These are phyloP conservation scores for Extremus antarcticus DNA, from an alignment of 495 filamentous ascomycete genomes.

Conservation along the genomic window DNA sequence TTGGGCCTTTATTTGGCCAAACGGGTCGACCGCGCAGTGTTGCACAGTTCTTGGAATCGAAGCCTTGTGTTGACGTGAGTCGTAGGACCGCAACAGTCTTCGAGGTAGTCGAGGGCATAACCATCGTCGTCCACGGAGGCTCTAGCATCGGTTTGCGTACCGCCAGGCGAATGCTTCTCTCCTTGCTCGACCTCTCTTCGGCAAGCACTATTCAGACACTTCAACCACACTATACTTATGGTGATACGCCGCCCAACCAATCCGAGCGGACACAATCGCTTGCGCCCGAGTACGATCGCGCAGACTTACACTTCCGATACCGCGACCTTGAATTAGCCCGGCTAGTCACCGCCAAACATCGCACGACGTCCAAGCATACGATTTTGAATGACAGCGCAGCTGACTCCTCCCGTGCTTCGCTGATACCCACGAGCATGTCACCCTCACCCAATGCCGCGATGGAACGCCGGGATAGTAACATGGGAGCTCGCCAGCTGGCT, in stretches of 20 bases:
- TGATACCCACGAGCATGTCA: too few relatives aligned
- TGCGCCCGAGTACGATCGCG: neutral
- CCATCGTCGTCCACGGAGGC: neutral
- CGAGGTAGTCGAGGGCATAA: neutral
- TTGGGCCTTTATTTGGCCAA: conserved; percentile 5
- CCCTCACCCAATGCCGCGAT: neutral
- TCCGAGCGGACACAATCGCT: neutral
- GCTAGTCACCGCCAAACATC: too few relatives aligned
- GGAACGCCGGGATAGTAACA: neutral
- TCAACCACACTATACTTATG: neutral
- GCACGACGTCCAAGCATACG: too few relatives aligned
- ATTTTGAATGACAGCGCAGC: too few relatives aligned
- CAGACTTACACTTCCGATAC: neutral
- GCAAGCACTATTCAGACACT: neutral
- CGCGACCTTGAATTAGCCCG: neutral
- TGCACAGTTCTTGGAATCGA: neutral
- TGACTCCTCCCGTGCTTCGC: too few relatives aligned
- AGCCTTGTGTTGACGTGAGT: neutral
- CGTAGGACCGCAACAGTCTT: neutral
- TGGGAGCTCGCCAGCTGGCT: neutral
- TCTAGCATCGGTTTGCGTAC: neutral
- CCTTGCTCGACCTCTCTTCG: neutral
- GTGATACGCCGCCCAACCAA: neutral
- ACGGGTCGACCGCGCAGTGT: neutral
- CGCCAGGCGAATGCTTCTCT: neutral